phyloP scores from a whole-genome alignment of 495 filamentous ascomycete genomes.

The Penicillium samsonianum region DNA sequence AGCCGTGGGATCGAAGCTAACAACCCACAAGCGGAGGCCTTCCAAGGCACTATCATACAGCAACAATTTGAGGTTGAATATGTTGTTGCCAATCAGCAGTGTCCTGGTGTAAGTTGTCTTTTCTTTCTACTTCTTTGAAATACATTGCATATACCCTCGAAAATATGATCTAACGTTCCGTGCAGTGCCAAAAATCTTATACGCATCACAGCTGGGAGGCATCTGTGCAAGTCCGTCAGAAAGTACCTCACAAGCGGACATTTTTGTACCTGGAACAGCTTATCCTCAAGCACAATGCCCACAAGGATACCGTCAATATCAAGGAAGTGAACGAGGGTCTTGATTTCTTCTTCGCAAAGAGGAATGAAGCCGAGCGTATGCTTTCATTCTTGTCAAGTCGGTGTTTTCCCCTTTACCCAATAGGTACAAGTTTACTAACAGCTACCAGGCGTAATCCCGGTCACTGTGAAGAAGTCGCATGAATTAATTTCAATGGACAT shows the following conservation, averaged over 20 bases:
- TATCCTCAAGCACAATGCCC: slow-evolving; percentile 89
- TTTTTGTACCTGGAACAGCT: slow-evolving; percentile 96
- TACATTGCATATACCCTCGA: no score
- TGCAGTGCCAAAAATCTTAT: no score
- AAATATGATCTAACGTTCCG: no score
- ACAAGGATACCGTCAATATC: slow-evolving; percentile 94
- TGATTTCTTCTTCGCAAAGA: slow-evolving; percentile 77
- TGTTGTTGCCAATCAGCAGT: slow-evolving; percentile 84
- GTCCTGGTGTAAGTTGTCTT: no score
- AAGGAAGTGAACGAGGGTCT: slow-evolving; percentile 91
- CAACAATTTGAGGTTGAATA: slow-evolving; percentile 95
- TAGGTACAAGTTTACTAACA: no score
- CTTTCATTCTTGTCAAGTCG: neutral
- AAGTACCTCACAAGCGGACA: slow-evolving; percentile 95
- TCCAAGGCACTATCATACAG: slow-evolving; percentile 75
- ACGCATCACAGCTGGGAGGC: slow-evolving; percentile 90
- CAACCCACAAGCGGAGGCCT: slow-evolving; percentile 54
- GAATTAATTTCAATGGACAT: slow-evolving; percentile 93
- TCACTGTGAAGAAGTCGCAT: slow-evolving; percentile 79
- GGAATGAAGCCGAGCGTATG: neutral
- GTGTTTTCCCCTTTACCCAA: no score
- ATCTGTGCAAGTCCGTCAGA: slow-evolving; percentile 89
- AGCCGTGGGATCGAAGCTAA: neutral
- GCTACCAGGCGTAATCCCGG: slow-evolving; percentile 63
- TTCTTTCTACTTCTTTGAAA: no score